Evolutionary conservation across 2,329 filamentous ascomycete genomes (phyloP).

Genomic region (Penicillium psychrosexuale): DNA sequence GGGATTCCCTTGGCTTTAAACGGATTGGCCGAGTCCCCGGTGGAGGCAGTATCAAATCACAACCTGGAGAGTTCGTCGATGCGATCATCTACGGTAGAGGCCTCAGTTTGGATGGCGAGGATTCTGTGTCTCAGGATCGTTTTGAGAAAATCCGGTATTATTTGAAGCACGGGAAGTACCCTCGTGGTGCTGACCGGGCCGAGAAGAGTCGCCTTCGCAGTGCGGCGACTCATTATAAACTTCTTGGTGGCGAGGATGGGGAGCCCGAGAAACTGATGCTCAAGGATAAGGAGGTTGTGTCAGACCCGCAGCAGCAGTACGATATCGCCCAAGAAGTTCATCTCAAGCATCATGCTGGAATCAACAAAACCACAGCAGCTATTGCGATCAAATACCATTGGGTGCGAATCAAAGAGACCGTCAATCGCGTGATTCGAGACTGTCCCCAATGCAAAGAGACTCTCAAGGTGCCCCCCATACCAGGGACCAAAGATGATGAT

Average conservation of each 20-base stretch:
- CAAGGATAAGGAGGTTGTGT: conserved; percentile 95
- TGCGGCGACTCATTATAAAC: conserved; percentile 92
- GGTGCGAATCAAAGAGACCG: conserved; percentile 97
- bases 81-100: conserved; percentile 74
- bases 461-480: conserved; percentile 54
- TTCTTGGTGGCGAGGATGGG: conserved; percentile 53
- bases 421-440: conserved; percentile 88
- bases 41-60: conserved; percentile 66
- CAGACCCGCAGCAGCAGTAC: conserved; percentile 84
- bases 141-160: conserved; percentile 99
- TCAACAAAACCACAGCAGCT: conserved; percentile 95
- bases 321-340: conserved; percentile 81
- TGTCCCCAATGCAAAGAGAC: conserved; percentile 85
- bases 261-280: conserved; percentile 78
- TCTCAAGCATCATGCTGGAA: conserved; percentile 74
- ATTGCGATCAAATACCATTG: conserved; percentile 96
- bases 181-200: conserved; percentile 84
- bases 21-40: conserved; percentile 79
- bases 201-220: conserved; percentile 93
- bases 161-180: conserved; percentile 90
- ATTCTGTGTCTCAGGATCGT: conserved; percentile 87
- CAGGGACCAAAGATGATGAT: conserved; percentile 31
- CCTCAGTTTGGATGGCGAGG: conserved; percentile 64
- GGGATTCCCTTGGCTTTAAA: conserved; percentile 90
- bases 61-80: conserved; percentile 67